Percentiles rank a stretch among this genome's conserved stretches.
phyloP scores from a whole-genome alignment of 2,329 filamentous ascomycete species.

The Xenoacremonium recifei region DNA sequence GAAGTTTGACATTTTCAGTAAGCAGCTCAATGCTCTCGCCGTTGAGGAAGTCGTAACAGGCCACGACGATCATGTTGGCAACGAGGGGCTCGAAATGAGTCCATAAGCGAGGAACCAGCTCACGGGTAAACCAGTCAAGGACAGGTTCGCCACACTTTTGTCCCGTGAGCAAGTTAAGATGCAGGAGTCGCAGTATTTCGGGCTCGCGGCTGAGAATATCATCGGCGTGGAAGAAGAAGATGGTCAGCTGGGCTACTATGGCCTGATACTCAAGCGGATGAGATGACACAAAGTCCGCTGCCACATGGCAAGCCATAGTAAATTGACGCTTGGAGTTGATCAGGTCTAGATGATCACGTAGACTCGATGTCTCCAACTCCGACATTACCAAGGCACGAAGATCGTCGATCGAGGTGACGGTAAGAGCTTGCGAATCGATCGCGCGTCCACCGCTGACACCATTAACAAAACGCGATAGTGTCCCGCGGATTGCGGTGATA shows the following conservation, averaged over 20 bases:
- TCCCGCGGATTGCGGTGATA: conserved; percentile 2
- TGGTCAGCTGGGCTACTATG: conserved; percentile 5
- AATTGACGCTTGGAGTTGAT: conserved; percentile 9
- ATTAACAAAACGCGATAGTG: conserved; percentile 4
- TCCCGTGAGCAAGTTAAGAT: conserved; percentile 4
- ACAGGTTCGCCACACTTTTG: conserved; percentile 5
- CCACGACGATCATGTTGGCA: conserved; percentile 10
- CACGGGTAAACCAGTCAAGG: conserved; percentile 6
- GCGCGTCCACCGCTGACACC: conserved; percentile 4
- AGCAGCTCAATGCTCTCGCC: conserved; percentile 15
- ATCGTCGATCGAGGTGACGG: conserved; percentile 1
- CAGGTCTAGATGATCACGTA: conserved; percentile 6
- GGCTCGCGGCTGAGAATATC: conserved; percentile 5
- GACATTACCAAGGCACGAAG: conserved; percentile 4
- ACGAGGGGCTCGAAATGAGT: conserved; percentile 5
- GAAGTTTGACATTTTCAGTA: conserved; percentile 1
- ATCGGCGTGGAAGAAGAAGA: conserved; percentile 10
- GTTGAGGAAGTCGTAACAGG: conserved; percentile 20
- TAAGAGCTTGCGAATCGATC: conserved; percentile 5
- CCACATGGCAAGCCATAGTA: conserved; percentile 9
- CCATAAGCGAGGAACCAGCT: conserved; percentile 5
- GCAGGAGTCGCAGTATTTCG: conserved; percentile 2
- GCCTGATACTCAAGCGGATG: conserved; percentile 7
- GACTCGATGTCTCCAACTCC: conserved; percentile 4
- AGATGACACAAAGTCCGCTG: conserved; percentile 8